Evolutionary conservation across 179 eudicot species (phyloP), one percentile per base, ranked within the genome.

Genomic region (Spinacia oleracea): DNA sequence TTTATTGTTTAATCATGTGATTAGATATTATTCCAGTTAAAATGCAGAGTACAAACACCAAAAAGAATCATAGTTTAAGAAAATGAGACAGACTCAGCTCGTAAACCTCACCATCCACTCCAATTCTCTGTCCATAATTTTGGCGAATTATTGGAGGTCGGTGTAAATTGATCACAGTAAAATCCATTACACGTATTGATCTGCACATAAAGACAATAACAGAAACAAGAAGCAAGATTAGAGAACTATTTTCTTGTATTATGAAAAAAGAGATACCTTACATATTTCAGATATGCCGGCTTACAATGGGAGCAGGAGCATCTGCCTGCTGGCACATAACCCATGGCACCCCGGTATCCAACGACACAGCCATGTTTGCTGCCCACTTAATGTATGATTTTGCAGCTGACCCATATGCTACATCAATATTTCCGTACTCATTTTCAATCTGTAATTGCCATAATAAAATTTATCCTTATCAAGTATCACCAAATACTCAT

Each of bases 341-440:
- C 99, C 99, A 96, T n/a, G 99, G 99, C 70, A 92, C 99, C 65
- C 99, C 99, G 11, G 97, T 94, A 81, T 94, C 85, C 76, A 92
- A 79, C 75, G 98, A 92, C 77, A 87, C 79, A 55, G 99, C 99
- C 99, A 96, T 94, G 75, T 85, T 78, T 67, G 99, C 99, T 32
- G 99, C 97, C 99, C 98, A 96, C 25, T 88, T 90, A 32, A 96
- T 82, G 70, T 96, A 96, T 0, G 90, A 35, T 84, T 90, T 90
- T 2, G 83, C 99, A 74, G 85, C 89, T 48, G 87, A 35, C 21
- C 97, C 96, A 80, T 87, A 96, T 1, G 78, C 50, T 0, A 81
- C 53, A 50, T 90, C 90, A 68, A 96, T 70, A 72, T 92, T 92
- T 23, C 99, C 99, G 74, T 96, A 96, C 84, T 96, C 99, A 74